Percentiles rank a stretch among this genome's conserved stretches.
Conservation (phyloP, 176 grass and related monocot genomes). For the Triticum turgidum region DNA sequence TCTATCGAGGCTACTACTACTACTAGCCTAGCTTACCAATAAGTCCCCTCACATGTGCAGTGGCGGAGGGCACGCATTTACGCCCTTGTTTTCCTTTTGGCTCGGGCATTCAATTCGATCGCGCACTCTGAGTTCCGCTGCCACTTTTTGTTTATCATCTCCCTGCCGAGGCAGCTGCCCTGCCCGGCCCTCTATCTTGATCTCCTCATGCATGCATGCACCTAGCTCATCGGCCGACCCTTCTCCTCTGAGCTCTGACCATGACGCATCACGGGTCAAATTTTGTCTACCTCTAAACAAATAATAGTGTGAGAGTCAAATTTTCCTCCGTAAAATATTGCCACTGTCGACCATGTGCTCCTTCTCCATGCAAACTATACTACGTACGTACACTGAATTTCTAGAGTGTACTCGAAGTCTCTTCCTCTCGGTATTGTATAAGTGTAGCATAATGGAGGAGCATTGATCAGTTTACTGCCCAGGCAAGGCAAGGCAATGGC, state of each 20-base stretch:
- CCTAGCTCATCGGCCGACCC: neutral
- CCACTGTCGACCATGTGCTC: constrained; percentile 25
- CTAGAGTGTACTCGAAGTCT: neutral
- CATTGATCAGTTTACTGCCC: neutral
- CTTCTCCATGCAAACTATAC: constrained; percentile 20
- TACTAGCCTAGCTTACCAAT: constrained; percentile 11
- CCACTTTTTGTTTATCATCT: constrained; percentile 36
- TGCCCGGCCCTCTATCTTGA: neutral
- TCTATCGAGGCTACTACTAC: neutral
- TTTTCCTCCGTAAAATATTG: constrained; percentile 20
- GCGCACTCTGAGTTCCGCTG: constrained; percentile 29
- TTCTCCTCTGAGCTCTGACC: neutral
- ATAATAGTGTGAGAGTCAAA: neutral
- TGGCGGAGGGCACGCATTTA: constrained; percentile 48
- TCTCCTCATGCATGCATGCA: neutral
- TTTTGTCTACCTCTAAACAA: neutral
- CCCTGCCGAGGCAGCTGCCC: neutral
- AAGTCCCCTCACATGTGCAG: constrained; percentile 47
- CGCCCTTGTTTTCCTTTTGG: constrained; percentile 34
- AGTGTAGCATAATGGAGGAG: neutral
- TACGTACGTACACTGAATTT: constrained; percentile 18
- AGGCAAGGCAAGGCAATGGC: too few species aligned
- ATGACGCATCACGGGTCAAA: neutral
- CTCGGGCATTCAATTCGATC: constrained; percentile 50
- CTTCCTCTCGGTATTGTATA: neutral